Conservation (phyloP, 1,284 basidiomycete genomes). For the Papiliotrema nemorosa region DNA sequence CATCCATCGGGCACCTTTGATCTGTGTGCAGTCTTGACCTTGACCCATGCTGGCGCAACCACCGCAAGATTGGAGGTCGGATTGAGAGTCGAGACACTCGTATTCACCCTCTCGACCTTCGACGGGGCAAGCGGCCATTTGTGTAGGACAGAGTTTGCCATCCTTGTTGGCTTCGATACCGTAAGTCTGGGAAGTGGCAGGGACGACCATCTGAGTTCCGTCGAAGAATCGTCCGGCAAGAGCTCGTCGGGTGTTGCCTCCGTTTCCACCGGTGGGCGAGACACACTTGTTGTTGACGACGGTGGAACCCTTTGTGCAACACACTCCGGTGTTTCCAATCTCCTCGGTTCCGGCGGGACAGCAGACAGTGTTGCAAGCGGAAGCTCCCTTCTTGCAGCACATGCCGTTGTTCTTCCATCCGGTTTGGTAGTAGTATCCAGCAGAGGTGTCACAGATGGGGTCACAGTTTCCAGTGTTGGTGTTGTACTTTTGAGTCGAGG, state of each 20-base stretch:
- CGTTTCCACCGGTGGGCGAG: conserved; percentile 9
- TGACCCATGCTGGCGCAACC: conserved; percentile 62
- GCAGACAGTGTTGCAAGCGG: conserved; percentile 25
- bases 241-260: not conserved
- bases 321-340: conserved; percentile 18
- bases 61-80: conserved; percentile 56
- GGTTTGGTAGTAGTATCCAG: conserved; percentile 14
- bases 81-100: conserved; percentile 55
- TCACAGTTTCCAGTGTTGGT: conserved; percentile 13
- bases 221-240: conserved; percentile 5
- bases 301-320: conserved; percentile 25
- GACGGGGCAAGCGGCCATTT: conserved; percentile 63
- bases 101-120: conserved; percentile 50
- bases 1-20: conserved; percentile 63
- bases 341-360: conserved; percentile 23
- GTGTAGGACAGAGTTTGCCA: conserved; percentile 56
- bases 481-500: conserved; percentile 16
- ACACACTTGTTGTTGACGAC: conserved; percentile 22
- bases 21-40: conserved; percentile 66
- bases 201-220: conserved; percentile 7
- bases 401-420: conserved; percentile 8
- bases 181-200: conserved; percentile 2
- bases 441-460: conserved; percentile 9
- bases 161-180: conserved; percentile 25
- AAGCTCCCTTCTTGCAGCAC: conserved; percentile 21